phyloP scores from a whole-genome alignment of 192 early-diverging fungal species.

The Backusella circina region DNA sequence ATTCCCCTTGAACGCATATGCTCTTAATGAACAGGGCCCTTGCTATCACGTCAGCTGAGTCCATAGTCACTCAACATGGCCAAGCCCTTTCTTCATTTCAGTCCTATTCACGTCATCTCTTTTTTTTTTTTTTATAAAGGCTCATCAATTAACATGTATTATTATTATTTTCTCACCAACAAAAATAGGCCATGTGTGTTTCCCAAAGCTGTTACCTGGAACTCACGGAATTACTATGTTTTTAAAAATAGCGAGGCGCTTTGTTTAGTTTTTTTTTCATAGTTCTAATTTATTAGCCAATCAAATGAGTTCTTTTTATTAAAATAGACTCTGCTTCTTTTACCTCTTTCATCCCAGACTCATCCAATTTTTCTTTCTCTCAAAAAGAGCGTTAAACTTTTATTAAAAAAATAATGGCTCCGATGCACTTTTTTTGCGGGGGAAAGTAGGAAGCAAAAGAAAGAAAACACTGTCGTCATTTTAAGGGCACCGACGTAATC shows the following conservation, averaged over 20 bases:
- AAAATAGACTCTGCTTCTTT: not conserved
- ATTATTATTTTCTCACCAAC: not conserved
- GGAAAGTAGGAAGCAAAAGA: too few relatives aligned
- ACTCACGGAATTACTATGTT: not conserved
- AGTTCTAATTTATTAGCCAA: not conserved
- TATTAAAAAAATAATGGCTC: not conserved
- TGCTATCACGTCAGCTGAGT: not conserved
- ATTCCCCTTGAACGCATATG: not conserved
- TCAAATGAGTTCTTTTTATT: not conserved
- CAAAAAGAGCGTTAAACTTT: not conserved
- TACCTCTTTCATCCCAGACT: not conserved
- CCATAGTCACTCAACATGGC: not conserved
- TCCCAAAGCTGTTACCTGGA: not conserved
- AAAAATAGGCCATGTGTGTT: not conserved
- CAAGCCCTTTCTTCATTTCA: not conserved
- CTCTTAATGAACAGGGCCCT: not conserved
- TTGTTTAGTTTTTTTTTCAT: not conserved
- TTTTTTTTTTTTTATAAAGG: not conserved
- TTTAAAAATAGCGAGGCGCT: conserved; percentile 1
- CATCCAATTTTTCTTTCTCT: not conserved
- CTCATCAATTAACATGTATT: not conserved
- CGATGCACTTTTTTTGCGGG: not conserved
- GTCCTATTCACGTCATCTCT: not conserved
- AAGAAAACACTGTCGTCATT: not conserved
- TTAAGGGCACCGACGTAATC: not conserved